These are phyloP conservation scores for Stenogyne calaminthoides DNA, from an alignment of 305 asterid genomes.

Conservation along the genomic window DNA sequence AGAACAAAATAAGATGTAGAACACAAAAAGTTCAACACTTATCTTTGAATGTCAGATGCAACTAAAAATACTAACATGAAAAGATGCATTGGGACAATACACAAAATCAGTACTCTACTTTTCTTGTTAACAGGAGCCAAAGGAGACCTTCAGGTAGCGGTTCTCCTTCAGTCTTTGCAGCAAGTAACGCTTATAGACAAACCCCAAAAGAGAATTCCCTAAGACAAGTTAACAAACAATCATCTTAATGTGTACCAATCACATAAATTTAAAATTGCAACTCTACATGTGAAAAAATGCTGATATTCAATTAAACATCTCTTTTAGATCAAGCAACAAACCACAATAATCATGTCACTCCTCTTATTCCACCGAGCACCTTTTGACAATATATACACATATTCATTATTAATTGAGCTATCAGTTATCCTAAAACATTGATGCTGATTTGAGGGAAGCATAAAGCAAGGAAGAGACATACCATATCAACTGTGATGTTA, in stretches of 20 bases:
- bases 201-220: constrained; percentile 98
- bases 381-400: constrained; percentile 29
- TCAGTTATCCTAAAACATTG: constrained; percentile 29
- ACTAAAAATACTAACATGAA: too few relatives aligned
- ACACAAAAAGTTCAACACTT: too few relatives aligned
- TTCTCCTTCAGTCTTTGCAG: constrained; percentile 90
- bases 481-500: too few relatives aligned
- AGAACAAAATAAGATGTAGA: too few relatives aligned
- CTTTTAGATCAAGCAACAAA: too few relatives aligned
- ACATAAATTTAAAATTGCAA: neutral
- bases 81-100: too few relatives aligned
- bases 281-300: too few relatives aligned
- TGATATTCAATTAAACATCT: too few relatives aligned
- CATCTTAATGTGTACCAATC: neutral
- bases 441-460: constrained; percentile 29
- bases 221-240: constrained; percentile 25
- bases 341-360: constrained; percentile 95
- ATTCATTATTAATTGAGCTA: constrained; percentile 19
- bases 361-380: constrained; percentile 97
- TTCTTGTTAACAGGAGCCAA: too few relatives aligned
- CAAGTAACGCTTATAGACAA: constrained; percentile 86
- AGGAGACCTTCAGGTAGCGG: constrained; percentile 99
- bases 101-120: too few relatives aligned
- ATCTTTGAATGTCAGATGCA: too few relatives aligned
- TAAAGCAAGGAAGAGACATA: too few relatives aligned